phyloP scores from a whole-genome alignment of 305 asterid genomes.

The Plantago coronopus region DNA sequence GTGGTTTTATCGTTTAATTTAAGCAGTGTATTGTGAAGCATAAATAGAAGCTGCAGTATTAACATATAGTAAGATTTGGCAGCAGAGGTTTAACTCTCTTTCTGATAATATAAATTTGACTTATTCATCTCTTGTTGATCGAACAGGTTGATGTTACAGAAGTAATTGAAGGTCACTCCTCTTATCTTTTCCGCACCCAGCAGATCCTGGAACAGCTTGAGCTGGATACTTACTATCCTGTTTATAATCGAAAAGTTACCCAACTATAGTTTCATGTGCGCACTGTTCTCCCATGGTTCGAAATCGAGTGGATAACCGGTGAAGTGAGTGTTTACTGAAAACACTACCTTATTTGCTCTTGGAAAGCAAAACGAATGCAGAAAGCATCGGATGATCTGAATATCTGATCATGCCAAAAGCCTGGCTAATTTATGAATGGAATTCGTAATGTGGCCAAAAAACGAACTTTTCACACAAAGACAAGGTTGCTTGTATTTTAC shows the following conservation, averaged over 20 bases:
- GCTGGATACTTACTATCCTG: constrained; percentile 65
- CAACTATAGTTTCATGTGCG: constrained; percentile 20
- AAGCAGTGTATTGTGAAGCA: no score
- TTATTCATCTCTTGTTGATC: neutral
- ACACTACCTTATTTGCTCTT: no score
- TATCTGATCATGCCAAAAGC: no score
- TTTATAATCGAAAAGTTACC: constrained; percentile 37
- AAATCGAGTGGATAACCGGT: neutral
- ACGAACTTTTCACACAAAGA: no score
- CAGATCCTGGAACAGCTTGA: constrained; percentile 74
- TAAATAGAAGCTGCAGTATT: no score
- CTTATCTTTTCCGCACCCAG: constrained; percentile 72
- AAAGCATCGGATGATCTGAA: neutral
- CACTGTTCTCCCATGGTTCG: neutral
- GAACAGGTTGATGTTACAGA: constrained; percentile 75
- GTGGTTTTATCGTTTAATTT: no score
- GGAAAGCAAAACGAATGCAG: neutral
- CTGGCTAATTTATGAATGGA: no score
- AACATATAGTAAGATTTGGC: no score
- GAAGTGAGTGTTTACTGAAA: no score
- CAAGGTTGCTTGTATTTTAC: no score
- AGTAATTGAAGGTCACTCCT: constrained; percentile 84
- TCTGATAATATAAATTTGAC: neutral
- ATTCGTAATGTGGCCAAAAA: no score
- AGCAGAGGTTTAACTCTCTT: neutral